phyloP scores from a whole-genome alignment of 139 green algal species.

The Nannochloris sp. region DNA sequence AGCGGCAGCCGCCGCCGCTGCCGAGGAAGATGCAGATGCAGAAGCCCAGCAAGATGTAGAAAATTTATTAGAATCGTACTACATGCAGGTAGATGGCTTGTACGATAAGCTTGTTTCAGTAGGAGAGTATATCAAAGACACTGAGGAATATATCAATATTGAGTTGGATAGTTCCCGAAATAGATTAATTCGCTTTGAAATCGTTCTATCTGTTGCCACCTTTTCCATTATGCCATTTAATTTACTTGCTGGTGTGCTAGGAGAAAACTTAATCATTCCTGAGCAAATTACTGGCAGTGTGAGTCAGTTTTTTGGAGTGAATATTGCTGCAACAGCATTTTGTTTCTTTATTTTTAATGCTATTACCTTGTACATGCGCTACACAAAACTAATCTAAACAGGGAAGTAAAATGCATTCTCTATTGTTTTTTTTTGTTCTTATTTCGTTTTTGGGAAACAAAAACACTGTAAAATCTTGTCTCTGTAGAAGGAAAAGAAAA shows the following conservation, averaged over 20 bases:
- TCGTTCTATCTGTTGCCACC: slow-evolving; percentile 56
- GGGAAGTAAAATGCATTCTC: not conserved
- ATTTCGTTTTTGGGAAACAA: too few species aligned
- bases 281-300: slow-evolving; percentile 42
- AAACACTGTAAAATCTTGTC: too few species aligned
- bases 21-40: slow-evolving; percentile 18
- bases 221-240: slow-evolving; percentile 58
- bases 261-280: slow-evolving; percentile 80
- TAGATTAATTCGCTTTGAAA: slow-evolving; percentile 57
- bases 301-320: slow-evolving; percentile 40
- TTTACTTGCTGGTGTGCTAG: slow-evolving; percentile 63
- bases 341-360: slow-evolving; percentile 38
- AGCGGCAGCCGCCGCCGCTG: not conserved
- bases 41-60: slow-evolving; percentile 40
- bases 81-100: slow-evolving; percentile 54
- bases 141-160: slow-evolving; percentile 64
- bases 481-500: too few species aligned
- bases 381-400: slow-evolving; percentile 39
- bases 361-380: slow-evolving; percentile 46
- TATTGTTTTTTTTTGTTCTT: not conserved
- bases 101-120: slow-evolving; percentile 63
- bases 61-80: slow-evolving; percentile 60
- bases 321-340: slow-evolving; percentile 21
- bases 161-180: slow-evolving; percentile 48
- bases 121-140: slow-evolving; percentile 56